Percentiles rank a stretch among this genome's conserved stretches.
These are phyloP conservation scores for Dissophora ornata DNA, from an alignment of 192 early-diverging fungal genomes.

Conservation along the genomic window DNA sequence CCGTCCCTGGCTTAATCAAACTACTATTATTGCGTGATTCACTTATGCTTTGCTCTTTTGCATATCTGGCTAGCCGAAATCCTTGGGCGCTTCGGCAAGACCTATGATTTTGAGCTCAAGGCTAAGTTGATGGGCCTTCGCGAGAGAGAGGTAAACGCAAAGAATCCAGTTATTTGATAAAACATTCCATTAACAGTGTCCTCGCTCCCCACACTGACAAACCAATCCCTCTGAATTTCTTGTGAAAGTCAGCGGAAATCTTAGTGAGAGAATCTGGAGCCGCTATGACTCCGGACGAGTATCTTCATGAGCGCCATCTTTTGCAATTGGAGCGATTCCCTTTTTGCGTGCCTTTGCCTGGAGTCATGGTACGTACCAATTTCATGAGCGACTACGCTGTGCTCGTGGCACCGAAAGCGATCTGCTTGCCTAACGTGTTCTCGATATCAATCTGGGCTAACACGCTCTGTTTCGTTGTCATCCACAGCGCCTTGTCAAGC, in stretches of 20 bases:
- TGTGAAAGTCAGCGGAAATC: slow-evolving; percentile 64
- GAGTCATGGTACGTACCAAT: slow-evolving; percentile 67
- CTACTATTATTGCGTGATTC: no score
- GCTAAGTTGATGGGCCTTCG: slow-evolving; percentile 79
- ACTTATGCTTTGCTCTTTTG: no score
- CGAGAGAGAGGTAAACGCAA: slow-evolving; percentile 59
- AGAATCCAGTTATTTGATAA: no score
- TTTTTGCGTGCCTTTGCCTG: slow-evolving; percentile 71
- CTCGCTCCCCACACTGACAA: no score
- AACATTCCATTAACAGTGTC: no score
- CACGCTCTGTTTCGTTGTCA: slow-evolving; percentile 16
- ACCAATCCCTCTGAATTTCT: not conserved
- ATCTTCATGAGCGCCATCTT: slow-evolving; percentile 69
- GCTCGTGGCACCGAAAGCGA: no score
- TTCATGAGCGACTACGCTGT: no score
- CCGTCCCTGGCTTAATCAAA: no score
- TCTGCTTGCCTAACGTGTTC: not conserved
- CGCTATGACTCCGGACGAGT: slow-evolving; percentile 85
- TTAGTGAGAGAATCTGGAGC: slow-evolving; percentile 75
- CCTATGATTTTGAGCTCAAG: slow-evolving; percentile 75
- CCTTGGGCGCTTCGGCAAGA: slow-evolving; percentile 77
- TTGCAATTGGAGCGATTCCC: slow-evolving; percentile 72
- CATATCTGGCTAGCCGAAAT: slow-evolving; percentile 69
- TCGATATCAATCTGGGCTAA: not conserved
- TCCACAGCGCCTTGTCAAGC: slow-evolving; percentile 69